Evolutionary conservation across 139 green algal genomes (phyloP), one percentile per base, ranked within the genome.

Genomic region (Micromonas commoda): DNA sequence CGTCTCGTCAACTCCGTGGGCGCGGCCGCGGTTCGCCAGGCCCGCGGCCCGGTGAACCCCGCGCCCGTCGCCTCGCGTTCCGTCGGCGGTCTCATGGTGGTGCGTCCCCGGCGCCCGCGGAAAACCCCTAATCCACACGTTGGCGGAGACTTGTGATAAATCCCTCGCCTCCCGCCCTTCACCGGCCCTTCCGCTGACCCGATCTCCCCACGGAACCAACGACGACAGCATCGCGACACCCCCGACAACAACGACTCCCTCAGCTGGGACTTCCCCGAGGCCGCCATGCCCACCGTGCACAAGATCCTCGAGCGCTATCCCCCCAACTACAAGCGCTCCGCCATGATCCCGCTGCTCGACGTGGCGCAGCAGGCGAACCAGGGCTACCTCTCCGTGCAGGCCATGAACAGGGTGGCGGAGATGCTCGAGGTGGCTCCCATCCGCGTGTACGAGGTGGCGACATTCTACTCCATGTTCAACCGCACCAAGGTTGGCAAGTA

Each of bases 401-500:
- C 91, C 28, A 94, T 99, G 89, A 98, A 98, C 89, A 87, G 87
- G 19, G 63, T 91, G 3, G 82, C 87, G 28, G 79, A 87, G 16
- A 80, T 91, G 34, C 84, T 98, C 19, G 92, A 91, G 13, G 92
- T 97, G 89, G 74, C 91, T 3, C 81, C 86, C 2, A 98, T 98
- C 79, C 85, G 94, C 19, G 94, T 98, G 51, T 98, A 97, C 71
- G 94, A 98, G 85, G 91, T 98, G 32, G 95, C 94, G 28, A 98
- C 95, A 19, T 99, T 99, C 77, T 99, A 99, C 89, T 96, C 93
- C 73, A 99, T 99, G 95, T 99, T 98, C 89, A 99, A 99, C 87
- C 87, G 95, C 32, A 88, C 20, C 35, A 91, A 94, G 77, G 91
- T 98, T 1, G 95, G 95, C 45, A 97, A 96, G 86, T 98, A 97